Evolutionary conservation across 441 rosid genomes (phyloP).

Genomic region (Rhodomyrtus psidioides): DNA sequence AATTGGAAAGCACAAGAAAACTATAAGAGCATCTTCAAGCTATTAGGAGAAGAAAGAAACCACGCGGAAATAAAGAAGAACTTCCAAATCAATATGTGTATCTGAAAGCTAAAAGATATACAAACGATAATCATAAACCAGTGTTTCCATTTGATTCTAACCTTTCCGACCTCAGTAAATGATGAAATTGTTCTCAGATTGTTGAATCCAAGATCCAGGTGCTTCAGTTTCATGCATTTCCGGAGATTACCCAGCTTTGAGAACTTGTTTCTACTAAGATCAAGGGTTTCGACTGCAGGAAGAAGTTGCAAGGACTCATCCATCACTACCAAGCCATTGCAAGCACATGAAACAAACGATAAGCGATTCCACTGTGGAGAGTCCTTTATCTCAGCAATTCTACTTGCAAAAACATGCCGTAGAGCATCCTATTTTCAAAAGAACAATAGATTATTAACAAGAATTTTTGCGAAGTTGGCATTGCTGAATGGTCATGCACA

Average conservation of each 20-base stretch:
- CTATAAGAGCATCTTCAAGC: neutral
- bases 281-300: slow-evolving; percentile 90
- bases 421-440: slow-evolving; percentile 60
- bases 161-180: slow-evolving; percentile 58
- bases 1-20: neutral
- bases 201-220: slow-evolving; percentile 93
- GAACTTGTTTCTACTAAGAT: slow-evolving; percentile 90
- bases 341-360: slow-evolving; percentile 77
- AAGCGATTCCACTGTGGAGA: slow-evolving; percentile 82
- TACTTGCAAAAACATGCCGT: slow-evolving; percentile 89
- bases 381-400: slow-evolving; percentile 76
- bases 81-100: neutral
- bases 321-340: slow-evolving; percentile 85
- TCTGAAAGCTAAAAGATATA: neutral
- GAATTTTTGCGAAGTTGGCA: neutral
- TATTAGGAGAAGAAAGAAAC: neutral
- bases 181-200: slow-evolving; percentile 60
- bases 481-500: neutral
- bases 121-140: neutral
- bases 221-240: slow-evolving; percentile 75
- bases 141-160: neutral
- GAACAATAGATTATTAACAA: slow-evolving; percentile 6
- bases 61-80: neutral
- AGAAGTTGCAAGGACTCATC: slow-evolving; percentile 99
- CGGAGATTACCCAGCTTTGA: slow-evolving; percentile 80